These are phyloP conservation scores for Penicillium mononematosum DNA, from an alignment of 495 filamentous ascomycete genomes.

Conservation along the genomic window DNA sequence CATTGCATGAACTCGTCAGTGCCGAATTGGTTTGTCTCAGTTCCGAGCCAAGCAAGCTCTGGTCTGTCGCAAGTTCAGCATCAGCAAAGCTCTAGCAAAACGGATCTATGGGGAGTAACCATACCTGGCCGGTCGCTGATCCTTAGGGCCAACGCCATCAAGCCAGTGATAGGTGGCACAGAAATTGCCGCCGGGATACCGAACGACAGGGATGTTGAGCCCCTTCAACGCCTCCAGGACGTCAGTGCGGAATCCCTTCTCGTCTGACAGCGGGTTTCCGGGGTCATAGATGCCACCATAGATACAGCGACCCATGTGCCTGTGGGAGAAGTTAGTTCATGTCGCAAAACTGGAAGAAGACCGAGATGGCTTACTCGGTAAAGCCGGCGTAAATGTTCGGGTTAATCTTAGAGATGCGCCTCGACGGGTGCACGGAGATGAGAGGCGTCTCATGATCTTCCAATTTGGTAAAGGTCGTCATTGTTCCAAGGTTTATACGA, in stretches of 20 bases:
- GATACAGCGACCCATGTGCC: constrained; percentile 82
- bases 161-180: constrained; percentile 81
- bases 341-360: not conserved
- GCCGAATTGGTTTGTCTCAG: constrained; percentile 73
- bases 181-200: constrained; percentile 81
- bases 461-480: constrained; percentile 71
- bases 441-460: constrained; percentile 53
- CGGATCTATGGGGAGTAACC: not conserved
- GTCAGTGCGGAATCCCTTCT: constrained; percentile 72
- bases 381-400: constrained; percentile 75
- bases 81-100: not conserved
- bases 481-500: constrained; percentile 22
- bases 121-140: constrained; percentile 58
- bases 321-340: constrained; percentile 29
- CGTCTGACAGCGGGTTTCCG: constrained; percentile 64
- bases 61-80: constrained; percentile 42
- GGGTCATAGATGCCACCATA: constrained; percentile 84
- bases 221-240: constrained; percentile 68
- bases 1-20: constrained; percentile 83
- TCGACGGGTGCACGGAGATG: constrained; percentile 58
- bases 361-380: constrained; percentile 56
- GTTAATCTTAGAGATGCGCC: constrained; percentile 66
- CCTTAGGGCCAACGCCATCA: constrained; percentile 71
- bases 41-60: constrained; percentile 72
- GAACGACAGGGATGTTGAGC: constrained; percentile 68